These are phyloP conservation scores for Nothomitra cinnamomea DNA, from an alignment of 2,329 filamentous ascomycete genomes.

Conservation along the genomic window DNA sequence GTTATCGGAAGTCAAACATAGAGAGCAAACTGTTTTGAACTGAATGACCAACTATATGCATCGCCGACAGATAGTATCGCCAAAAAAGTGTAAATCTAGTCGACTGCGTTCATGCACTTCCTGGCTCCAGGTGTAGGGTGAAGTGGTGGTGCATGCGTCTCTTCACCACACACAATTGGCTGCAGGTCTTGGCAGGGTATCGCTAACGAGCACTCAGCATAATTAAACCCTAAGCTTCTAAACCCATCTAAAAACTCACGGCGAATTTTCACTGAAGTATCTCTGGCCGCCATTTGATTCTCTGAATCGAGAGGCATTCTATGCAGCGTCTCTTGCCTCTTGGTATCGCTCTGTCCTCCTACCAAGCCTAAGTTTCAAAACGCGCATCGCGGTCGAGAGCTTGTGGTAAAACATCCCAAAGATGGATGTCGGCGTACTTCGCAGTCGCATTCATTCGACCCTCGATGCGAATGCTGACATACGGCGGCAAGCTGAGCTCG, in stretches of 20 bases:
- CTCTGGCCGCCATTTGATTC: not conserved
- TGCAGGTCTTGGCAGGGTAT: not conserved
- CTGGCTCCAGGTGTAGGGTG: no score
- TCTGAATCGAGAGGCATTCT: not conserved
- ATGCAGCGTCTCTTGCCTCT: not conserved
- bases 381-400: not conserved
- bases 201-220: constrained; percentile 1
- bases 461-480: constrained; percentile 58
- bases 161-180: no score
- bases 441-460: constrained; percentile 61
- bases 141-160: no score
- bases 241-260: not conserved
- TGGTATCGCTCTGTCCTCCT: not conserved
- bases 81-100: no score
- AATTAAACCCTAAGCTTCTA: constrained; percentile 1
- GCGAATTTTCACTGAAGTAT: not conserved
- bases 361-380: not conserved
- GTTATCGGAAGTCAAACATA: not conserved
- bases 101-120: no score
- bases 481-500: constrained; percentile 59
- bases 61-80: no score
- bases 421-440: constrained; percentile 62
- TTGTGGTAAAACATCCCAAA: constrained; percentile 16
- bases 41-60: no score
- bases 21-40: no score